A percentile compares a stretch with the other conserved stretches of the same genome.
Evolutionary conservation across 2,329 filamentous ascomycete species (phyloP).

Genomic region (Neodidymelliopsis sp.): DNA sequence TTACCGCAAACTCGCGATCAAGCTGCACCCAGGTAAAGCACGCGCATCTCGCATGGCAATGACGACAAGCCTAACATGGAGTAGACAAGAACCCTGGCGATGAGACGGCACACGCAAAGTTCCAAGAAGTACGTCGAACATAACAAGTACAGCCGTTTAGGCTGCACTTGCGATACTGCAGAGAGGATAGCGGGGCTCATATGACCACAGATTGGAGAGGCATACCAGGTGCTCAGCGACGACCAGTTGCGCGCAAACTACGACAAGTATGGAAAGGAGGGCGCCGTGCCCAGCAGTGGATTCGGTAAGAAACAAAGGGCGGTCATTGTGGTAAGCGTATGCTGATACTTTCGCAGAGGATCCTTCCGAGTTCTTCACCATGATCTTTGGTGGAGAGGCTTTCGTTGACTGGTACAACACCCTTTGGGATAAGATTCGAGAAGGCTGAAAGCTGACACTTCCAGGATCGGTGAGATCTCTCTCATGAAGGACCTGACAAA

Average conservation of each 20-base stretch:
- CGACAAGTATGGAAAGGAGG: slow-evolving; percentile 96
- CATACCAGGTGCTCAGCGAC: slow-evolving; percentile 85
- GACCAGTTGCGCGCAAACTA: slow-evolving; percentile 87
- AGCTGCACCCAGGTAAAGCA: slow-evolving; percentile 79
- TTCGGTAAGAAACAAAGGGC: slow-evolving; percentile 66
- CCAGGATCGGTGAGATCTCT: slow-evolving; percentile 88
- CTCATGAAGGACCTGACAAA: slow-evolving; percentile 98
- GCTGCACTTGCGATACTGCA: slow-evolving; percentile 2
- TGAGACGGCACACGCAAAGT: slow-evolving; percentile 90
- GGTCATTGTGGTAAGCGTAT: slow-evolving; percentile 14
- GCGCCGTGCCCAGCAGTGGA: slow-evolving; percentile 86
- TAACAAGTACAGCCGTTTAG: slow-evolving; percentile 1
- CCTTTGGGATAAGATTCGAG: not conserved
- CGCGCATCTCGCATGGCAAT: slow-evolving; percentile 34
- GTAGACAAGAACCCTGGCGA: slow-evolving; percentile 97
- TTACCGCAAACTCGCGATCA: slow-evolving; percentile 89
- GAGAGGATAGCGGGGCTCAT: slow-evolving; percentile 35
- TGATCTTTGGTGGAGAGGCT: slow-evolving; percentile 96
- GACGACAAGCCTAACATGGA: slow-evolving; percentile 13
- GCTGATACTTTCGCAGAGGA: slow-evolving; percentile 66
- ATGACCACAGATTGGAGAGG: slow-evolving; percentile 66
- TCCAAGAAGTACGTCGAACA: slow-evolving; percentile 74
- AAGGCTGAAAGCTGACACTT: slow-evolving; percentile 14
- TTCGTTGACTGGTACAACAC: slow-evolving; percentile 78
- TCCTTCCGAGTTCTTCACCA: slow-evolving; percentile 95